These are phyloP conservation scores for Candida silvicultrix DNA, from an alignment of 805 yeast genomes.

Conservation along the genomic window DNA sequence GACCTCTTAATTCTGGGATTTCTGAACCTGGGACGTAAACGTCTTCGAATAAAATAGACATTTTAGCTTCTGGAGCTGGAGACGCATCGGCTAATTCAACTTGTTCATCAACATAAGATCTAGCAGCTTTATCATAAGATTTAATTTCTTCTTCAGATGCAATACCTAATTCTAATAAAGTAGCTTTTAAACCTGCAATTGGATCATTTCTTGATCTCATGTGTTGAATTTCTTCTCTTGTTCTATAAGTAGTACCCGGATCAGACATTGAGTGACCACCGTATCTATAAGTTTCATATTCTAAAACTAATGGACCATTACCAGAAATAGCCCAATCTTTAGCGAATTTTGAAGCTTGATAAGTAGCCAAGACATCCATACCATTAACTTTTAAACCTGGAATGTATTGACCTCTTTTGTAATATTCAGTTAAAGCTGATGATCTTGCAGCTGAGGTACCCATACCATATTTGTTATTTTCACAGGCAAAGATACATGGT, in stretches of 20 bases:
- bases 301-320: slow-evolving; percentile 93
- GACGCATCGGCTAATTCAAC: slow-evolving; percentile 89
- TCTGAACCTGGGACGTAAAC: slow-evolving; percentile 94
- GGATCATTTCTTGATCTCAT: slow-evolving; percentile 99
- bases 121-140: slow-evolving; percentile 91
- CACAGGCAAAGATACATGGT: slow-evolving; percentile 94
- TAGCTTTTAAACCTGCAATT: slow-evolving; percentile 90
- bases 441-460: slow-evolving; percentile 98
- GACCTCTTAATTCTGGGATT: slow-evolving; percentile 89
- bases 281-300: slow-evolving; percentile 97
- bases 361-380: slow-evolving; percentile 94
- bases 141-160: slow-evolving; percentile 95
- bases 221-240: slow-evolving; percentile 99
- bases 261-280: slow-evolving; percentile 99
- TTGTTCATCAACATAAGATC: slow-evolving; percentile 93
- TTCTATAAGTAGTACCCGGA: slow-evolving; percentile 99
- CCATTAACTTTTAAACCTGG: slow-evolving; percentile 98
- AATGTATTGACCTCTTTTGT: slow-evolving; percentile 98
- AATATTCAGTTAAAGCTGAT: slow-evolving; percentile 93
- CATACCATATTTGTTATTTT: slow-evolving; percentile 99
- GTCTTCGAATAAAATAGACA: slow-evolving; percentile 93
- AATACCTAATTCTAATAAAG: slow-evolving; percentile 71
- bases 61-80: slow-evolving; percentile 92
- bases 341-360: slow-evolving; percentile 95
- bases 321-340: slow-evolving; percentile 92